Evolutionary conservation across 352 stramenopile species (phyloP), one percentile per base, ranked within the genome.

Genomic region (Aphanomyces euteiches): DNA sequence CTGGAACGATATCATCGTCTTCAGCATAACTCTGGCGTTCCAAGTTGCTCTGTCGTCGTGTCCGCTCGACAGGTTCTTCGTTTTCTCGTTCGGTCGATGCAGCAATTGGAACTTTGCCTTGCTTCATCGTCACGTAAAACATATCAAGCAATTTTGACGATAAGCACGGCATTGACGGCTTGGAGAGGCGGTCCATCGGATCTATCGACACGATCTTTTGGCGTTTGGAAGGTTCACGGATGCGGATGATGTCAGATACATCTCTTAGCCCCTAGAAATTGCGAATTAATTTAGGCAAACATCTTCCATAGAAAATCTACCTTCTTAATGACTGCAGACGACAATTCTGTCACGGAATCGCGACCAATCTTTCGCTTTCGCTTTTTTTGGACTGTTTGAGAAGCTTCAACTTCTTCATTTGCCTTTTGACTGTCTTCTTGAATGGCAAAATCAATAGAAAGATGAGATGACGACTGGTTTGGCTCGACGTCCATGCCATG

Each of bases 81-180:
- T 75, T 41, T 4, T 75, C 40, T 37, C 48, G 19, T 10, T 39
- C n/a, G 7, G 38, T 8, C 8, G 72, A 67, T 7, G 77, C 56
- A 36, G 74, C 75, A 1, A 54, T 70, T 38, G 82, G 85, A 50
- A 93, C 89, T 58, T 90, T 95, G 17, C 78, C 77, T 77, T 93
- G 93, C 75, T 87, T 92, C 89, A 95, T 95, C 1, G 84, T 94
- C 58, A 83, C 69, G 64, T 82, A 81, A 60, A 93, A 95, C 87
- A 96, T 92, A 15, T 40, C 50, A 1, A 95, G 71, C 15, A 93
- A 66, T 6, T 84, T 75, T 1, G 90, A 79, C 0, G 85, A 75
- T 59, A 96, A 79, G n/a, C 78, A 74, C 3, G 74, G 53, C 19
- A 85, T 83, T 47, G 79, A 90, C 12, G 88, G 88, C 10, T 75